These are phyloP conservation scores for Sphagnum magellanicum DNA, from an alignment of 228 moss, liverwort and hornwort species.

Conservation along the genomic window DNA sequence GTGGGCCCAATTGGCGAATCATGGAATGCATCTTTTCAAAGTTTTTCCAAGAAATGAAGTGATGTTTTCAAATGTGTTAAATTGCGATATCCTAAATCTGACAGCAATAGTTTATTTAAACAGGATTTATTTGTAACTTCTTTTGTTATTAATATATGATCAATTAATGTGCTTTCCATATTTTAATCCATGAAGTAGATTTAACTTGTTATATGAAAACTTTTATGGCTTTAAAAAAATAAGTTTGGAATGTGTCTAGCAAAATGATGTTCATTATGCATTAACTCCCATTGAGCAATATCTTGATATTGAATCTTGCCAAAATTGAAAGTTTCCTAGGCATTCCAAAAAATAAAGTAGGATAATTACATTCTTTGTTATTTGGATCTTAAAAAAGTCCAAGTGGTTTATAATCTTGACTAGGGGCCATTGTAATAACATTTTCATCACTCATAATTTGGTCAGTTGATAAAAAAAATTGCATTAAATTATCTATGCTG, in stretches of 20 bases:
- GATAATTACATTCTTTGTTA: background rate
- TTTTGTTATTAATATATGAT: background rate
- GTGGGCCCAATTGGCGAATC: background rate
- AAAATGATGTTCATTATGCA: background rate
- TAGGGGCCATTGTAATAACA: background rate
- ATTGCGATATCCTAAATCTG: background rate
- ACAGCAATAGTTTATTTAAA: background rate
- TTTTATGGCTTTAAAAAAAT: conserved; percentile 2
- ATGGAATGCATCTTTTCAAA: background rate
- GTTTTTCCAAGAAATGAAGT: background rate
- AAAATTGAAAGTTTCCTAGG: background rate
- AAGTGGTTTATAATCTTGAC: background rate
- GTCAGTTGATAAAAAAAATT: background rate
- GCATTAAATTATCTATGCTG: background rate
- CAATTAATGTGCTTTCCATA: background rate
- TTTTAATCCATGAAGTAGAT: background rate
- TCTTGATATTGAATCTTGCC: background rate
- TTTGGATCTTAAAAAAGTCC: background rate
- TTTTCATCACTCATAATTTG: background rate
- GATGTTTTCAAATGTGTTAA: background rate
- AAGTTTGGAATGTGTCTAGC: background rate
- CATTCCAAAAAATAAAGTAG: background rate
- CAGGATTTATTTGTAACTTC: background rate
- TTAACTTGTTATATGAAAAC: background rate
- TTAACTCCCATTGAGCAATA: background rate